Conservation (phyloP, 768 basidiomycete species). For the Cystobasidium ongulense region DNA sequence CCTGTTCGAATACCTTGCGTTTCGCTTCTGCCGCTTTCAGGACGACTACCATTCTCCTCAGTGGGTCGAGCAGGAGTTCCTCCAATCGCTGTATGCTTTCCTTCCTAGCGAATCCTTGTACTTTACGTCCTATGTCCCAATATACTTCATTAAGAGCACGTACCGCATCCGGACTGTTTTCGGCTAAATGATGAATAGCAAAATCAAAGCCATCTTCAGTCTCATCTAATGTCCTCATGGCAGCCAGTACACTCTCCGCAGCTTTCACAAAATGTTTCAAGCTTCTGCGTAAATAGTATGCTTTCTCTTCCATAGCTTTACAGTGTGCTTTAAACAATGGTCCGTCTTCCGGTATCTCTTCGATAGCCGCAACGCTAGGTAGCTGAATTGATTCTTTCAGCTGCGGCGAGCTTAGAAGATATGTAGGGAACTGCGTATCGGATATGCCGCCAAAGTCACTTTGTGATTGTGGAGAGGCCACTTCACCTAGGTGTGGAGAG, state of each 20-base stretch:
- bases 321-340: conserved; percentile 35
- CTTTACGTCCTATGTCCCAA: conserved; percentile 14
- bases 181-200: conserved; percentile 25
- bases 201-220: conserved; percentile 35
- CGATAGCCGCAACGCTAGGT: not conserved
- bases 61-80: conserved; percentile 29
- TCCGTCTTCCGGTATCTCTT: conserved; percentile 35
- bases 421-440: not conserved
- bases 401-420: not conserved
- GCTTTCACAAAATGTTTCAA: conserved; percentile 34
- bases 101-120: conserved; percentile 24
- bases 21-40: conserved; percentile 36
- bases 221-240: not conserved
- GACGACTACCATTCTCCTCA: conserved; percentile 31
- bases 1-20: conserved; percentile 34
- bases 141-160: conserved; percentile 5
- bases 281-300: conserved; percentile 13
- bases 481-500: not conserved
- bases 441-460: not conserved
- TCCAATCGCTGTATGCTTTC: conserved; percentile 15
- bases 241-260: not conserved
- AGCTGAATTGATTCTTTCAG: not conserved
- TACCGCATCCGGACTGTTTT: conserved; percentile 18
- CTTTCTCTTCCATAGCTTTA: conserved; percentile 33
- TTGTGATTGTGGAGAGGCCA: conserved; percentile 1